These are phyloP conservation scores for Dissoconium aciculare DNA, from an alignment of 2,329 filamentous ascomycete genomes.

Conservation along the genomic window DNA sequence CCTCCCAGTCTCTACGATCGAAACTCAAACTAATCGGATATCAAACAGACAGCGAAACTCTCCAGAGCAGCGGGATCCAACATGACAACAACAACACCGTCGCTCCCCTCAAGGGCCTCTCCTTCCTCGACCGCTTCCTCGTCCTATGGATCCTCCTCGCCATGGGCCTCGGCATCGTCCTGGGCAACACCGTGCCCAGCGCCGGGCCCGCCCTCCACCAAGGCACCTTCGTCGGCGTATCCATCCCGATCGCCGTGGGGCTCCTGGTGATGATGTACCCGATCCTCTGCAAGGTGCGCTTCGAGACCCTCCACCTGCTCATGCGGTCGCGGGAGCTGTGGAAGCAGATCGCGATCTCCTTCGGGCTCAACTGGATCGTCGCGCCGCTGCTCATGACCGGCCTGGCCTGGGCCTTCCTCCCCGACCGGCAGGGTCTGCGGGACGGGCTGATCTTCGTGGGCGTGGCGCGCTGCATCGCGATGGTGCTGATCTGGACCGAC, in stretches of 20 bases:
- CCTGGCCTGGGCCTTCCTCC: constrained; percentile 49
- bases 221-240: constrained; percentile 58
- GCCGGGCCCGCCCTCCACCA: constrained; percentile 49
- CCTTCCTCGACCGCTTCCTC: constrained; percentile 32
- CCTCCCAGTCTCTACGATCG: too few relatives aligned
- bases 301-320: constrained; percentile 55
- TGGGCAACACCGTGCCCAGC: constrained; percentile 58
- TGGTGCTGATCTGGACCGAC: constrained; percentile 71
- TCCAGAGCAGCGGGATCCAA: too few relatives aligned
- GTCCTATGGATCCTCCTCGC: constrained; percentile 57
- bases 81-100: too few relatives aligned
- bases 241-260: constrained; percentile 50
- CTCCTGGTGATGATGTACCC: constrained; percentile 90
- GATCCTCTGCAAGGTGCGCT: constrained; percentile 74
- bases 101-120: constrained; percentile 27
- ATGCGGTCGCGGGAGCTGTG: constrained; percentile 50
- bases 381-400: constrained; percentile 70
- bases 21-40: too few relatives aligned
- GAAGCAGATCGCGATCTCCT: constrained; percentile 64
- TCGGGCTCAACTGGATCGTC: constrained; percentile 69
- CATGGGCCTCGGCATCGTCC: constrained; percentile 59
- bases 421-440: constrained; percentile 33
- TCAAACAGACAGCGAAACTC: too few relatives aligned
- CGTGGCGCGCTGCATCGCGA: constrained; percentile 73
- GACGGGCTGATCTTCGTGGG: constrained; percentile 68